Base-by-base conservation (phyloP, 345 rosid species). In the Syzygium oleosum region DNA sequence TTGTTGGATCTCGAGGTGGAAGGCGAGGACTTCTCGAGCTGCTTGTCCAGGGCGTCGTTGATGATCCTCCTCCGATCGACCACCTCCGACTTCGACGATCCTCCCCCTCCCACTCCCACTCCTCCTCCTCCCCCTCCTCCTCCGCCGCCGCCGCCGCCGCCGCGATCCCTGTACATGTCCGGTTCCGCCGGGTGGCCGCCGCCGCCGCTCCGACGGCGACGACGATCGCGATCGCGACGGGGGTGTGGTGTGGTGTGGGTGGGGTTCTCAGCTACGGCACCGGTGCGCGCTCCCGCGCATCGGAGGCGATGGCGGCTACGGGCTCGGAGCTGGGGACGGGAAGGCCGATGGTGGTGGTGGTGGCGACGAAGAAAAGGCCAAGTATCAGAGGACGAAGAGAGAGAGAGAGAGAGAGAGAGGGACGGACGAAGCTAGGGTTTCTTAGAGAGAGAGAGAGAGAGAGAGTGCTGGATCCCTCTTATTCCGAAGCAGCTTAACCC, bases 21-120 rank as follows among this genome's bases (percentile, higher is more conserved):
- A 68, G 98, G 97, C 46, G 99, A 96, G 10, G 97, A 92, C 94
- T 96, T 97, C 94, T 95, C 97, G 3, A 97, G 92, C 85, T 97
- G 99, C 91, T 95, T 96, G 88, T 97, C 99, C 87, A 97, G 93
- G 84, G 96, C 98, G 89, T 96, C 98, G 65, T 94, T 96, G 91
- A 97, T 95, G 87, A 89, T 89, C 87, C 98, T 95, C 91, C 94
- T 94, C 51, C 98, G 97, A 93, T 97, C 99, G n/a, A 94, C 94
- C 83, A 95, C 89, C 93, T 96, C 98, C 92, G 97, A 91, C 92
- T 93, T 94, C 91, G 96, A 97, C 2, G 96, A 91, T 55, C 46
- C 46, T 5, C 46, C 46, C 46, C 46, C 7, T 43, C 46, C 46
- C 46, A 7, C 46, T 43, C 46, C 43, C 4, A 3, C 43, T 5